phyloP scores from a whole-genome alignment of 2,329 filamentous ascomycete species.

The Fusarium beomiforme region DNA sequence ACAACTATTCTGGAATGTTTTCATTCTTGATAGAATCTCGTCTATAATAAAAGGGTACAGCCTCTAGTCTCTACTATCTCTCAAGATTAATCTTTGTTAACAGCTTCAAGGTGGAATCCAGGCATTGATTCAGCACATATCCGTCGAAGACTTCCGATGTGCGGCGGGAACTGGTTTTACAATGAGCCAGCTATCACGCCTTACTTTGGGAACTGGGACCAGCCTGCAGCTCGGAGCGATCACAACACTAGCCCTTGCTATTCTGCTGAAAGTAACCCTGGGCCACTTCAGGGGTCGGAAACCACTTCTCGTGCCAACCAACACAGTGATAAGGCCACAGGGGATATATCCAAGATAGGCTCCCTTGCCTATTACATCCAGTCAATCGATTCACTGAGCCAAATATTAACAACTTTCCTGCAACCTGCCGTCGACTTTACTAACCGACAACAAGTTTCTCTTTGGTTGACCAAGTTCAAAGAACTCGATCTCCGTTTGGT shows the following conservation, averaged over 20 bases:
- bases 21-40: not conserved
- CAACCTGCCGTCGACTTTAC: not conserved
- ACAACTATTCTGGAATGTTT: not conserved
- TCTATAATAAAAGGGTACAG: not conserved
- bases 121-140: not conserved
- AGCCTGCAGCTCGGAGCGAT: not conserved
- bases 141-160: not conserved
- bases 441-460: not conserved
- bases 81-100: not conserved
- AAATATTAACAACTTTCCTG: not conserved
- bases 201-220: not conserved
- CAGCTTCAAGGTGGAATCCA: not conserved
- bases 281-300: not conserved
- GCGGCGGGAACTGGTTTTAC: not conserved
- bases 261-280: not conserved
- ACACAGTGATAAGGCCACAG: not conserved
- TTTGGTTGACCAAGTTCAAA: not conserved
- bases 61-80: rapidly evolving
- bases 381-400: not conserved
- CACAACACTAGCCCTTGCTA: not conserved
- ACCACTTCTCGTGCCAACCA: no score
- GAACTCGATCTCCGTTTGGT: not conserved
- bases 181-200: not conserved
- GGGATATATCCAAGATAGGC: not conserved
- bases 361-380: not conserved